phyloP scores from a whole-genome alignment of 139 green algal genomes.

The Coelastrella sp. region DNA sequence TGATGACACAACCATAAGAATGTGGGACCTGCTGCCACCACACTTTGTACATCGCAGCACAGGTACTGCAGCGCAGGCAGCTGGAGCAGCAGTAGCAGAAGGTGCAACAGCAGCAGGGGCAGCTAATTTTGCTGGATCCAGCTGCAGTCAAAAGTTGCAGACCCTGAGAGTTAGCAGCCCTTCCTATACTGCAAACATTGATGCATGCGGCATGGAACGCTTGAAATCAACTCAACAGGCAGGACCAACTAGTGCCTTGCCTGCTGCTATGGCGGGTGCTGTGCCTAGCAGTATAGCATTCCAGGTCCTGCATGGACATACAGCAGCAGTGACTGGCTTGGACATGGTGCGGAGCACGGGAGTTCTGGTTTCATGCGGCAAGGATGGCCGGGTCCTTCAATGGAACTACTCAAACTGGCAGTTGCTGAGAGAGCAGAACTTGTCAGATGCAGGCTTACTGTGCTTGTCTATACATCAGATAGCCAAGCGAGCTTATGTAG shows the following conservation, averaged over 20 bases:
- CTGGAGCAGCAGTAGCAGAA: constrained; percentile 4
- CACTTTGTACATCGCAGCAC: background rate
- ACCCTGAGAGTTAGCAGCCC: too few species aligned
- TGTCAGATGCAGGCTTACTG: background rate
- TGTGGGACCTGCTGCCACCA: constrained; percentile 71
- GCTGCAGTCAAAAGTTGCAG: too few species aligned
- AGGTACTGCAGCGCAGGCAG: background rate
- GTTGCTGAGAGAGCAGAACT: constrained; percentile 41
- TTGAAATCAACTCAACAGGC: too few species aligned
- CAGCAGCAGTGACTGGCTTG: constrained; percentile 63
- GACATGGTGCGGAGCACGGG: constrained; percentile 56
- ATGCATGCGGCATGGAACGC: too few species aligned
- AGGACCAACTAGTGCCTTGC: background rate
- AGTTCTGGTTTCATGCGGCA: constrained; percentile 64
- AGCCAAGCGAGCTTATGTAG: constrained; percentile 1
- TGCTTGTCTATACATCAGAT: constrained; percentile 4
- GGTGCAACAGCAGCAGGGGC: background rate
- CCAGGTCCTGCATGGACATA: constrained; percentile 64
- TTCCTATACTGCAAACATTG: too few species aligned
- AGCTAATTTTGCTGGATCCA: too few species aligned
- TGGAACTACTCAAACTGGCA: constrained; percentile 71
- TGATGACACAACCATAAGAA: constrained; percentile 59
- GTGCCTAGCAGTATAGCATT: constrained; percentile 49
- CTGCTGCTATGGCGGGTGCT: background rate
- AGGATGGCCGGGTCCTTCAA: constrained; percentile 68